Evolutionary conservation across 2,329 filamentous ascomycete species (phyloP).

Genomic region (Furcasterigmium furcatum): DNA sequence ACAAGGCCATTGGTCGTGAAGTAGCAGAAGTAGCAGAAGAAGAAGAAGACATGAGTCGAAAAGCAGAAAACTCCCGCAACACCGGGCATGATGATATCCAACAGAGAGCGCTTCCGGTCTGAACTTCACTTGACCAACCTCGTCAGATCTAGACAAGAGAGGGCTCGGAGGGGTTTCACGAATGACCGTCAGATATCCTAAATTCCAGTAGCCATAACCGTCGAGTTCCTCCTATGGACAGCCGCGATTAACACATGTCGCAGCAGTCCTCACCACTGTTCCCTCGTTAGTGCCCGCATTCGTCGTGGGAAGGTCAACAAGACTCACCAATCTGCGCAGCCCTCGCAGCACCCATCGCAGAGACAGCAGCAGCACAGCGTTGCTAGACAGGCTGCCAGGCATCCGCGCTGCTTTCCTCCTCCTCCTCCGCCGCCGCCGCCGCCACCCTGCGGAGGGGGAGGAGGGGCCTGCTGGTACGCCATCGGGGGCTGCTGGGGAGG

Average conservation of each 20-base stretch:
- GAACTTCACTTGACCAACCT: too few relatives aligned
- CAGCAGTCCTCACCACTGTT: constrained; percentile 32
- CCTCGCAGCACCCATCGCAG: constrained; percentile 47
- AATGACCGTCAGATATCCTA: too few relatives aligned
- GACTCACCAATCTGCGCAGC: constrained; percentile 34
- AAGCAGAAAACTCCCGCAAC: neutral
- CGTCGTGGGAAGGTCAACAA: neutral
- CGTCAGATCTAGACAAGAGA: neutral
- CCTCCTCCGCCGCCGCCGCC: constrained; percentile 25
- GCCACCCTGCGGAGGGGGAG: constrained; percentile 22
- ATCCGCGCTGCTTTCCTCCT: constrained; percentile 28
- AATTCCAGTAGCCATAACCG: too few relatives aligned
- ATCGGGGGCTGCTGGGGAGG: constrained; percentile 33
- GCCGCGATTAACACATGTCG: constrained; percentile 14
- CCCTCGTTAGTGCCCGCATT: neutral
- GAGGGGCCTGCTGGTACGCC: constrained; percentile 38
- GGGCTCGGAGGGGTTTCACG: neutral
- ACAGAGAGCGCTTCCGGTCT: too few relatives aligned
- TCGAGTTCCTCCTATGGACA: too few relatives aligned
- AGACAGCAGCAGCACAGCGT: constrained; percentile 48
- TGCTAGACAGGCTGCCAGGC: constrained; percentile 43
- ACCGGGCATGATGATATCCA: neutral
- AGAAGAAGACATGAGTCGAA: neutral
- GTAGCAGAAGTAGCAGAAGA: too few relatives aligned
- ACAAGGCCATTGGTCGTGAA: too few relatives aligned